Evolutionary conservation across 148 eudicot species (phyloP).

Genomic region (Amaranthus cruentus): DNA sequence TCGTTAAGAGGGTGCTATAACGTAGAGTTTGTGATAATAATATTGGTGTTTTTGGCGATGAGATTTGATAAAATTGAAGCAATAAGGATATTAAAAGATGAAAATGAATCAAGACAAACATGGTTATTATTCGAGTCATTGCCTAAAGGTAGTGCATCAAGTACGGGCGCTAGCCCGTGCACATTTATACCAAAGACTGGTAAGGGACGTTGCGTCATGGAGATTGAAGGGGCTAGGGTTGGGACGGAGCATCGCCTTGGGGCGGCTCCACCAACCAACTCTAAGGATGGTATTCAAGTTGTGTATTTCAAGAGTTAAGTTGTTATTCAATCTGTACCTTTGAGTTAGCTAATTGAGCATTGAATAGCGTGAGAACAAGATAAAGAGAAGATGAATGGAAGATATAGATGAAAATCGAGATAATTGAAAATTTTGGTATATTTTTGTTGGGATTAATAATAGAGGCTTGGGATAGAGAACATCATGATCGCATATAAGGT

Average conservation of each 20-base stretch:
- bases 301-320: too few species aligned
- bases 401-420: too few species aligned
- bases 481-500: too few species aligned
- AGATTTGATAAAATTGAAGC: slow-evolving; percentile 24
- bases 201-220: slow-evolving; percentile 24
- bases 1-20: not conserved
- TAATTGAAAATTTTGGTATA: too few species aligned
- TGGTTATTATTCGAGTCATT: slow-evolving; percentile 20
- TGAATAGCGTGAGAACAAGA: too few species aligned
- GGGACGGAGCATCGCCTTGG: not conserved
- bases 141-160: slow-evolving; percentile 24
- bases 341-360: too few species aligned
- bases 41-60: not conserved
- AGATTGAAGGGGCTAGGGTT: slow-evolving; percentile 9
- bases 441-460: too few species aligned
- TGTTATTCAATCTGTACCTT: too few species aligned
- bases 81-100: slow-evolving; percentile 24
- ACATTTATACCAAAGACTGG: slow-evolving; percentile 25
- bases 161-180: slow-evolving; percentile 27
- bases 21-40: not conserved
- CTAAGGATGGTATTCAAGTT: not conserved
- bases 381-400: too few species aligned
- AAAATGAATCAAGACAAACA: not conserved
- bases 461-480: too few species aligned
- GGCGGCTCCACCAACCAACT: slow-evolving; percentile 5